Evolutionary conservation across 2,329 filamentous ascomycete genomes (phyloP).

Genomic region (Cladophialophora carrionii): DNA sequence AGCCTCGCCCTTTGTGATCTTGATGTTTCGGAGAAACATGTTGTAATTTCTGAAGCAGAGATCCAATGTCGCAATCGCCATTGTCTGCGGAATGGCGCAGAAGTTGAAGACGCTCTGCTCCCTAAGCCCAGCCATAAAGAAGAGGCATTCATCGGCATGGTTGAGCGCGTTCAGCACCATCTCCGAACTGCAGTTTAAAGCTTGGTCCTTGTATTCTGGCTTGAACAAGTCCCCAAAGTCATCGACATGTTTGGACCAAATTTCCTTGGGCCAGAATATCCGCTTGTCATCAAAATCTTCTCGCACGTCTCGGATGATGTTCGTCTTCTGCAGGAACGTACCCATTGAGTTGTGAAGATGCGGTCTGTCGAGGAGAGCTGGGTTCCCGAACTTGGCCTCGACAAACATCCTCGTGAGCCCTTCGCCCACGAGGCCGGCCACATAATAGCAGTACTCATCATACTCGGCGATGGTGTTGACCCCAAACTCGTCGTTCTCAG

Average conservation of each 20-base stretch:
- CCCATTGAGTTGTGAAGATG: slow-evolving; percentile 94
- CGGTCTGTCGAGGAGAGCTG: slow-evolving; percentile 75
- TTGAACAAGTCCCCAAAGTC: slow-evolving; percentile 89
- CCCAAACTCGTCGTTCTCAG: slow-evolving; percentile 76
- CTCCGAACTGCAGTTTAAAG: slow-evolving; percentile 83
- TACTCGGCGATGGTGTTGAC: slow-evolving; percentile 86
- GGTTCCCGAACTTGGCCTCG: slow-evolving; percentile 81
- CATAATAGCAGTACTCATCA: slow-evolving; percentile 96
- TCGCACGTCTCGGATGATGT: slow-evolving; percentile 93
- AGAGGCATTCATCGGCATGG: slow-evolving; percentile 90
- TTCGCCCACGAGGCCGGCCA: slow-evolving; percentile 97
- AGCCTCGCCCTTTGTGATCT: slow-evolving; percentile 94
- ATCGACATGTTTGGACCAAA: slow-evolving; percentile 94
- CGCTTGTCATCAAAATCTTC: slow-evolving; percentile 88
- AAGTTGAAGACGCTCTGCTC: slow-evolving; percentile 99
- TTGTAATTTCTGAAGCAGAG: slow-evolving; percentile 87
- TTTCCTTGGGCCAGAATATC: slow-evolving; percentile 92
- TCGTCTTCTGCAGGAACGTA: slow-evolving; percentile 95
- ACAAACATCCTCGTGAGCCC: slow-evolving; percentile 90
- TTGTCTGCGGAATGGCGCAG: slow-evolving; percentile 91
- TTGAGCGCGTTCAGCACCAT: slow-evolving; percentile 90
- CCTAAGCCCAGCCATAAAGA: slow-evolving; percentile 91
- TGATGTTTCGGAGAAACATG: slow-evolving; percentile 85
- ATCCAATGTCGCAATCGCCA: slow-evolving; percentile 96
- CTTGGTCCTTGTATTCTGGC: slow-evolving; percentile 73